A percentile compares a stretch with the other conserved stretches of the same genome.
Conservation (phyloP, 148 eudicot species). For the Vaccinium vitisidaea region DNA sequence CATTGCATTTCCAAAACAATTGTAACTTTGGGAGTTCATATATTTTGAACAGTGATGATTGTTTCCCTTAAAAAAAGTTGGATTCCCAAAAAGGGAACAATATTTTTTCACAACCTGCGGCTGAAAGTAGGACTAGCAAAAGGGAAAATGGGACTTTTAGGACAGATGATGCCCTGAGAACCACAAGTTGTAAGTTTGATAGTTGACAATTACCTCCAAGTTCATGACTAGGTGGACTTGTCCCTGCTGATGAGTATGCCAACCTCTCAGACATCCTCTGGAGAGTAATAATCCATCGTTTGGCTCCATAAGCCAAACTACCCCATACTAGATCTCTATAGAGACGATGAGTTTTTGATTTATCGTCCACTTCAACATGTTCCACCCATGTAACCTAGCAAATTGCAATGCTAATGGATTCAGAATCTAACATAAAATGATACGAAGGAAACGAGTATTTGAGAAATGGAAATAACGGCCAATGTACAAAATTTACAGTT, state of each 20-base stretch:
- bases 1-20: too few species aligned
- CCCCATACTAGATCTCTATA: conserved; percentile 28
- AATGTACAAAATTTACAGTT: neutral
- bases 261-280: conserved; percentile 27
- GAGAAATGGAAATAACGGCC: neutral
- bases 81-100: too few species aligned
- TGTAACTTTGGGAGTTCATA: too few species aligned
- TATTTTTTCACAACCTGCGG: neutral
- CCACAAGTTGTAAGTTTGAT: neutral
- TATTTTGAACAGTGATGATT: too few species aligned
- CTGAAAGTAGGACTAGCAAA: neutral
- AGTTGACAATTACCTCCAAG: conserved; percentile 13
- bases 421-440: neutral
- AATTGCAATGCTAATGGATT: neutral
- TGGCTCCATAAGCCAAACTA: conserved; percentile 23
- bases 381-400: conserved; percentile 40
- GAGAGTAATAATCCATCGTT: conserved; percentile 20
- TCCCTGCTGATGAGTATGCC: neutral
- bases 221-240: neutral
- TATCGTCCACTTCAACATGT: conserved; percentile 37
- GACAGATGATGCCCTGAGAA: neutral
- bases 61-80: too few species aligned
- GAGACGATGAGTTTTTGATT: conserved; percentile 21
- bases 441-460: neutral
- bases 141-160: neutral